phyloP scores from a whole-genome alignment of 768 basidiomycete species.

The Lactifluus rugatus region DNA sequence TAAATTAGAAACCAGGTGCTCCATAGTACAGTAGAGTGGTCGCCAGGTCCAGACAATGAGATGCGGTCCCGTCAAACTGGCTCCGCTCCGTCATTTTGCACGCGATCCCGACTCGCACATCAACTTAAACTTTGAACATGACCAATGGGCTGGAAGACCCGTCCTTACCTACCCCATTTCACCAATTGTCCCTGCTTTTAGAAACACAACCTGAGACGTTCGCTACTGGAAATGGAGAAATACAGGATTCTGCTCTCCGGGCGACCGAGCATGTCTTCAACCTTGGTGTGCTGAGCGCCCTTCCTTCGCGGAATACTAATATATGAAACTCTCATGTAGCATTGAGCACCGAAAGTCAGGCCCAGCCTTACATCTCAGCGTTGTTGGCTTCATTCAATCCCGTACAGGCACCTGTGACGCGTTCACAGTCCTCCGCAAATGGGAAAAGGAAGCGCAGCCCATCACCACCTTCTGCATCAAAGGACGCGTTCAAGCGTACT shows the following conservation, averaged over 20 bases:
- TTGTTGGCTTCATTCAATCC: conserved; percentile 61
- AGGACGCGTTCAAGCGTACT: conserved; percentile 41
- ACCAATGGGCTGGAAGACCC: conserved; percentile 6
- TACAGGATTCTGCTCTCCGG: conserved; percentile 47
- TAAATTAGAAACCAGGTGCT: too few species aligned
- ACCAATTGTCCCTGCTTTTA: conserved; percentile 43
- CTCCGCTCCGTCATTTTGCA: background rate
- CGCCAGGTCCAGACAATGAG: background rate
- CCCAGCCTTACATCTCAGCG: conserved; percentile 52
- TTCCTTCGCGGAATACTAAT: background rate
- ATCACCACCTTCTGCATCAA: conserved; percentile 26
- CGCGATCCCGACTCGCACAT: background rate
- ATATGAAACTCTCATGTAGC: conserved; percentile 32
- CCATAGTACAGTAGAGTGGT: too few species aligned
- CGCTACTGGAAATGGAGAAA: conserved; percentile 42
- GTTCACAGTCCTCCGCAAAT: conserved; percentile 47
- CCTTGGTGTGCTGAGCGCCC: conserved; percentile 40
- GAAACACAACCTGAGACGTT: conserved; percentile 46
- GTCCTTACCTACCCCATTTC: conserved; percentile 35
- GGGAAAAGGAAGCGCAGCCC: conserved; percentile 35
- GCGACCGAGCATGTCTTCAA: conserved; percentile 75
- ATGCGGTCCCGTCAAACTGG: background rate
- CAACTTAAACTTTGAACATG: background rate
- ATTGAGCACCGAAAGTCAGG: conserved; percentile 54
- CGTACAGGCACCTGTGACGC: conserved; percentile 62